A percentile compares a stretch with the other conserved stretches of the same genome.
These are phyloP conservation scores for Pseudozyma sp. DNA, from an alignment of 1,284 basidiomycete species.

Conservation along the genomic window DNA sequence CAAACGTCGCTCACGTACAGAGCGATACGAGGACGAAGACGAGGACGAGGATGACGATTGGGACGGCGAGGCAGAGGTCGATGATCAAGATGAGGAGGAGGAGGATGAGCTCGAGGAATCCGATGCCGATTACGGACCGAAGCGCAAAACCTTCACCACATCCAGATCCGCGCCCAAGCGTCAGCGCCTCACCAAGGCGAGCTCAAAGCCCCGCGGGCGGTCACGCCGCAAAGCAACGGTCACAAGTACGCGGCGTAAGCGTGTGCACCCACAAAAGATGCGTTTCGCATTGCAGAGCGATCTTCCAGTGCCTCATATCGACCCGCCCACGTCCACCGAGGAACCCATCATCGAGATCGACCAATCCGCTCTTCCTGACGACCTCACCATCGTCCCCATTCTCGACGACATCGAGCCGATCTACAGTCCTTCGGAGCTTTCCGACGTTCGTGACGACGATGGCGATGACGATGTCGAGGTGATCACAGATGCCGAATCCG, in stretches of 20 bases:
- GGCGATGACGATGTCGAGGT: conserved; percentile 6
- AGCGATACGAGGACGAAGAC: conserved; percentile 6
- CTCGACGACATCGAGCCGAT: conserved; percentile 19
- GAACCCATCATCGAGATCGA: conserved; percentile 16
- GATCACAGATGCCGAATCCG: conserved; percentile 11
- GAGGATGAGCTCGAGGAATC: conserved; percentile 29
- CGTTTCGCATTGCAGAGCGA: conserved; percentile 37
- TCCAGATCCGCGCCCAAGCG: conserved; percentile 15
- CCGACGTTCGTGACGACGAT: background rate
- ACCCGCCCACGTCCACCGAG: conserved; percentile 6
- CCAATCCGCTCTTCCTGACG: background rate
- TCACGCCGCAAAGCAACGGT: conserved; percentile 11
- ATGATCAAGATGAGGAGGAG: conserved; percentile 18
- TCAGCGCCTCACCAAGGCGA: conserved; percentile 8
- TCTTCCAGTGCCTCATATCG: conserved; percentile 22
- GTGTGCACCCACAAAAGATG: conserved; percentile 14
- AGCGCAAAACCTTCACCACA: conserved; percentile 16
- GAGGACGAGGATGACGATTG: conserved; percentile 8
- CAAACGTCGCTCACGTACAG: too few relatives aligned
- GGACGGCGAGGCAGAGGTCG: conserved; percentile 5
- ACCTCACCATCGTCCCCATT: conserved; percentile 10
- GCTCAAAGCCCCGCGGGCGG: conserved; percentile 1
- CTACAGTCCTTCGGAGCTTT: conserved; percentile 13
- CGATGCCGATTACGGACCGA: conserved; percentile 17
- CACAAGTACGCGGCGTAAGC: conserved; percentile 4